Evolutionary conservation across 2,329 filamentous ascomycete species (phyloP).

Genomic region (Cercospora canescens): DNA sequence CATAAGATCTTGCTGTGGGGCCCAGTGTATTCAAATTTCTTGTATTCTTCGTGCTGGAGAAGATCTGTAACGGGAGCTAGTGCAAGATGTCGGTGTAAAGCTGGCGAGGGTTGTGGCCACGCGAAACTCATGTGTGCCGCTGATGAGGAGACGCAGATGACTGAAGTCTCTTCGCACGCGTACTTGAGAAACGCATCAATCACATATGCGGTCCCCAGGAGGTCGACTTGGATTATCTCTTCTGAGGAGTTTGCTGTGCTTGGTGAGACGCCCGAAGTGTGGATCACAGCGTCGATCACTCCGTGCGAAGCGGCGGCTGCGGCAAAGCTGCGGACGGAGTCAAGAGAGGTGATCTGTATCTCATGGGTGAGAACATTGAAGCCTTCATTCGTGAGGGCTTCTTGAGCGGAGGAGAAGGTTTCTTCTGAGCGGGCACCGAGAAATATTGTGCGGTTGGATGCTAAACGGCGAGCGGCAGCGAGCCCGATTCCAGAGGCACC

Average conservation of each 20-base stretch:
- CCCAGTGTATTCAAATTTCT: neutral
- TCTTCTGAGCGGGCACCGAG: slow-evolving; percentile 2
- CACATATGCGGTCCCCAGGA: slow-evolving; percentile 10
- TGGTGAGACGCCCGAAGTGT: slow-evolving; percentile 9
- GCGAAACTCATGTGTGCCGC: slow-evolving; percentile 6
- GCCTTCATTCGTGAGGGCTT: slow-evolving; percentile 1
- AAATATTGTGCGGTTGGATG: slow-evolving; percentile 1
- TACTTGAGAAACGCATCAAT: slow-evolving; percentile 9
- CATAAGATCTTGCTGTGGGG: neutral
- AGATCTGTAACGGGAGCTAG: neutral
- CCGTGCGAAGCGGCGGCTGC: neutral
- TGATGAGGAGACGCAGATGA: slow-evolving; percentile 9
- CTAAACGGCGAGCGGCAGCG: slow-evolving; percentile 8
- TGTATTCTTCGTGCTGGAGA: neutral
- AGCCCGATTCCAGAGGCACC: slow-evolving; percentile 9
- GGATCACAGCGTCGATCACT: neutral
- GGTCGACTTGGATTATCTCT: slow-evolving; percentile 1
- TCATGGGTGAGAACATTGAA: neutral
- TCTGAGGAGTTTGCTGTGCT: neutral
- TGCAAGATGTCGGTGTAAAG: neutral
- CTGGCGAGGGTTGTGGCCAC: neutral
- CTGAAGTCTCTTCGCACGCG: neutral
- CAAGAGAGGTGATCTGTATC: neutral
- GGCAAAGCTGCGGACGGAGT: slow-evolving; percentile 5
- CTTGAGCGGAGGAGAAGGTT: neutral